Evolutionary conservation across 495 filamentous ascomycete genomes (phyloP).

Genomic region (Aspergillus indologenus): DNA sequence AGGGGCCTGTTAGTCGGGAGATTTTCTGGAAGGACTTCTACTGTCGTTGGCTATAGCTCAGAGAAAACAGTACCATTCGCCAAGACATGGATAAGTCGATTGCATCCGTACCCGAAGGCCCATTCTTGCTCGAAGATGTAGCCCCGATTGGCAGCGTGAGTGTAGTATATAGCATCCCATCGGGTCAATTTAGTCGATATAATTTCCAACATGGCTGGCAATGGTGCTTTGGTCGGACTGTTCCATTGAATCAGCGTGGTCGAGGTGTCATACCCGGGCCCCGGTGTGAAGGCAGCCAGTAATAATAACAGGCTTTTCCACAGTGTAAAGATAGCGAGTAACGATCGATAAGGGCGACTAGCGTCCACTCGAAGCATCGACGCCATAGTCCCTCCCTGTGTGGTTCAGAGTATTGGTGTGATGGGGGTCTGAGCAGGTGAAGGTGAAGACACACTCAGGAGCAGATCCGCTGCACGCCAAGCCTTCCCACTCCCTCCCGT

Average conservation of each 20-base stretch:
- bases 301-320: conserved; percentile 9
- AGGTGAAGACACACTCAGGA: neutral
- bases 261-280: conserved; percentile 12
- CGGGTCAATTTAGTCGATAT: conserved; percentile 5
- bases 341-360: neutral
- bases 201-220: neutral
- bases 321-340: neutral
- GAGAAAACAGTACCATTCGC: neutral
- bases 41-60: neutral
- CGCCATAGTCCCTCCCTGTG: neutral
- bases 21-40: too few species aligned
- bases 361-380: neutral
- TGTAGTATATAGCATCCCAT: conserved; percentile 12
- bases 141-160: conserved; percentile 4
- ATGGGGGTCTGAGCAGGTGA: too few species aligned
- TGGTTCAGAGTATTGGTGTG: neutral
- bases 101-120: conserved; percentile 4
- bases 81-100: neutral
- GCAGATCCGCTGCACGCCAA: conserved; percentile 1
- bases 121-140: conserved; percentile 11
- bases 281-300: conserved; percentile 1
- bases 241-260: conserved; percentile 1
- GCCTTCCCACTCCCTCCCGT: neutral
- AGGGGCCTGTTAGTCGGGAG: neutral
- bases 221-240: neutral